Base-by-base conservation (phyloP, 75 land plant species). In the Selaginella tamariscina region DNA sequence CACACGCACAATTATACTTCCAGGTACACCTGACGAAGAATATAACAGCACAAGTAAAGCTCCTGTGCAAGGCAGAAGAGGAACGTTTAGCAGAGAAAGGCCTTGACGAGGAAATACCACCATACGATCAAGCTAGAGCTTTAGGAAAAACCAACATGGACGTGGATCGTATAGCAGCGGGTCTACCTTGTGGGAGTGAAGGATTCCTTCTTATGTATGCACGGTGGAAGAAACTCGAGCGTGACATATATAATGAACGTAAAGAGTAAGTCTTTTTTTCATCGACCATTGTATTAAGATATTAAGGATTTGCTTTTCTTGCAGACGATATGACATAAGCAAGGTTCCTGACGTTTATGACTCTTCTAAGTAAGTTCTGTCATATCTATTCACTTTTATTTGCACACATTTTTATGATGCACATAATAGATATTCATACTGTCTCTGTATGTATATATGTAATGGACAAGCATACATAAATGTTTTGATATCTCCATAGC, bases 171-270 rank as follows among this genome's bases (percentile, higher is more conserved):
- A 95, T 95, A 70, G 85, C 99, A 74, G 97, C 99, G 76, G 99
- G 99, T 27, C 70, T 95, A 66, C 99, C 99, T 24, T 95, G 99
- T 82, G 99, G 99, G 24, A 88, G 97, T 81, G 99, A 95, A 67
- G 92, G 99, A 32, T 95, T 91, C 39, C 92, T 95, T 64, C 79
- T 95, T 56, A 95, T 95, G 99, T 95, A 71, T 84, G 99, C 99
- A 68, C 92, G 99, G 21, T 95, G 99, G 99, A 95, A 80, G 71
- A 95, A 95, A 77, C 87, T 95, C 74, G 97, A 95, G 68, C 83
- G 97, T 64, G 99, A 91, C 70, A 70, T 95, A 56, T 95, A 88
- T 68, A 95, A 88, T 79, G 99, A 95, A 74, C 80, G 99, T 28
- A 95, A 91, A 71, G 89, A 72, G 99, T 91, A 79, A 74, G 77